These are phyloP conservation scores for Exophiala lecanii-corni DNA, from an alignment of 2,329 filamentous ascomycete species.

Conservation along the genomic window DNA sequence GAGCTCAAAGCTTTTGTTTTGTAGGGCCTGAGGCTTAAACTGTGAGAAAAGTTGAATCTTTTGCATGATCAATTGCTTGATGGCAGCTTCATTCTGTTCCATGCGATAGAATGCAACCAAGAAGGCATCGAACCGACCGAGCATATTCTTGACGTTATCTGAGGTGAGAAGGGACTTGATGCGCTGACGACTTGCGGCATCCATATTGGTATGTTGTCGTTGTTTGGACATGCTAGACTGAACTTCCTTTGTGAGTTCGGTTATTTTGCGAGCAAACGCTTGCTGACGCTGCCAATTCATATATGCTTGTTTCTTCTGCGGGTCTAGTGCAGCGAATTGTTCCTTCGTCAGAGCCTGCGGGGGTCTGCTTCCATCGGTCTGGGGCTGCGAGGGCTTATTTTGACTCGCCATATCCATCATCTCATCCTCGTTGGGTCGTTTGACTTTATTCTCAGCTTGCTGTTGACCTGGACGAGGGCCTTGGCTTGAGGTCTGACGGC, in stretches of 20 bases:
- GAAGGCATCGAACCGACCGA: constrained; percentile 40
- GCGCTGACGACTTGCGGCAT: constrained; percentile 25
- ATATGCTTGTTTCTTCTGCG: constrained; percentile 40
- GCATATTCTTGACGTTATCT: constrained; percentile 38
- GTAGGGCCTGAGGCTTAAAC: constrained; percentile 33
- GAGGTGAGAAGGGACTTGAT: constrained; percentile 31
- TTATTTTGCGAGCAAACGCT: constrained; percentile 35
- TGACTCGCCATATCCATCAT: constrained; percentile 33
- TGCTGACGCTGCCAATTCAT: constrained; percentile 30
- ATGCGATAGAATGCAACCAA: constrained; percentile 37
- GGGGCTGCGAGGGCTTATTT: constrained; percentile 8
- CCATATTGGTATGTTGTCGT: constrained; percentile 34
- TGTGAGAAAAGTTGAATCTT: constrained; percentile 44
- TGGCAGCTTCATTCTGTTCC: constrained; percentile 34
- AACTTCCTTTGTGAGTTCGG: constrained; percentile 36
- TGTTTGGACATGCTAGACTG: constrained; percentile 34
- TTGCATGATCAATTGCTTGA: constrained; percentile 28
- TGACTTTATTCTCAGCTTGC: constrained; percentile 40
- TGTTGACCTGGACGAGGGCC: constrained; percentile 12
- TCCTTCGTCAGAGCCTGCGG: constrained; percentile 18
- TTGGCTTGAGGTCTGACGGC: constrained; percentile 13
- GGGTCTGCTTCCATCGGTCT: constrained; percentile 7
- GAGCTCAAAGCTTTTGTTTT: constrained; percentile 37
- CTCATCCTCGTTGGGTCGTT: constrained; percentile 44
- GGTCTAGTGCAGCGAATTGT: constrained; percentile 33